Percentiles rank a stretch among this genome's conserved stretches.
Evolutionary conservation across 2,329 filamentous ascomycete species (phyloP).

Genomic region (Colletotrichum sp.): DNA sequence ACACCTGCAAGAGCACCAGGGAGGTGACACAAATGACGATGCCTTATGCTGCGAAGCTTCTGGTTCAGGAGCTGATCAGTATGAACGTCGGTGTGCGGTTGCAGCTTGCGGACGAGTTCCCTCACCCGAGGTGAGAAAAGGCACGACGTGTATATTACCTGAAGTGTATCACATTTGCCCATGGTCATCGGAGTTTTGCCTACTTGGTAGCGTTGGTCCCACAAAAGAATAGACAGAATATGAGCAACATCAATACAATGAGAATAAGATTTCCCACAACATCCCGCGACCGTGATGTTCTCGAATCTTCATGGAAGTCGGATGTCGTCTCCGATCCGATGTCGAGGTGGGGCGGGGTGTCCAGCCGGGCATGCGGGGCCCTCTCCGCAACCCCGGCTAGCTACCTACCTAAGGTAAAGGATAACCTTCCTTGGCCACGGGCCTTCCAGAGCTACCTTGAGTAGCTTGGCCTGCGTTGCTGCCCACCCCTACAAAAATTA

Average conservation of each 20-base stretch:
- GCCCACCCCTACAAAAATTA: neutral
- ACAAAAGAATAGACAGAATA: conserved; percentile 3
- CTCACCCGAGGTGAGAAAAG: conserved; percentile 53
- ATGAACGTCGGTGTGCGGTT: conserved; percentile 98
- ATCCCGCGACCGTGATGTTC: neutral
- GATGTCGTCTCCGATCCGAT: neutral
- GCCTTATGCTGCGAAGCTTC: conserved; percentile 94
- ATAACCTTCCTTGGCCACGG: neutral
- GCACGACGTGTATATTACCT: conserved; percentile 4
- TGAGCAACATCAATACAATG: neutral
- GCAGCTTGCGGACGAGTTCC: conserved; percentile 94
- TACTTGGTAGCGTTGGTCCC: neutral
- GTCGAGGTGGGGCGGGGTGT: neutral
- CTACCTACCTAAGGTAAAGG: neutral
- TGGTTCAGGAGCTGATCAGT: conserved; percentile 94
- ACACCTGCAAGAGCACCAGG: conserved; percentile 85
- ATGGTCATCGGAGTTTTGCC: conserved; percentile 11
- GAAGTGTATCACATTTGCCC: neutral
- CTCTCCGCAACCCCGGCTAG: conserved; percentile 4
- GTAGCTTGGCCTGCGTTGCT: neutral
- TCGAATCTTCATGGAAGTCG: neutral
- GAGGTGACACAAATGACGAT: conserved; percentile 93
- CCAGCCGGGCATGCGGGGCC: conserved; percentile 1
- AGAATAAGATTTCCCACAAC: neutral
- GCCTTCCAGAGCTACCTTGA: neutral